phyloP scores from a whole-genome alignment of 139 green algal species.

The Haematococcus lacustris region DNA sequence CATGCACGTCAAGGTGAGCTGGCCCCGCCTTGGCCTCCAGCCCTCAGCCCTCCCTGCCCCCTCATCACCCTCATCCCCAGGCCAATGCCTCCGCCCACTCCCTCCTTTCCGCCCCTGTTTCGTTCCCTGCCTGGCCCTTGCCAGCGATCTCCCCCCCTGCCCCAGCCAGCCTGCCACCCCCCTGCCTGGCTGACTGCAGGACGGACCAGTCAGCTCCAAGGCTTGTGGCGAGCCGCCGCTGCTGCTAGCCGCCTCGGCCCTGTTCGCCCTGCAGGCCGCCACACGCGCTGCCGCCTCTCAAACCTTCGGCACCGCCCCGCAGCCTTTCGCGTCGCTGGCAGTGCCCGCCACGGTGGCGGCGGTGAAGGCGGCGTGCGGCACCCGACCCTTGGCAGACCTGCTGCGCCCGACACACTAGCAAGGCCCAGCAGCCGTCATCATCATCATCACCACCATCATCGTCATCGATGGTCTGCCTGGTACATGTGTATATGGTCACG shows the following conservation, averaged over 20 bases:
- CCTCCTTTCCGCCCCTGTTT: too few relatives aligned
- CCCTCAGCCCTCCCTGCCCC: neutral
- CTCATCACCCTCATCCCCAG: neutral
- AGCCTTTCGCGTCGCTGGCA: neutral
- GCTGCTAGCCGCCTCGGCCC: slow-evolving; percentile 17
- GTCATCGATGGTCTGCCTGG: too few relatives aligned
- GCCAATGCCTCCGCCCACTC: too few relatives aligned
- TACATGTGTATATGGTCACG: too few relatives aligned
- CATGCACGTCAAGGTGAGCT: slow-evolving; percentile 23
- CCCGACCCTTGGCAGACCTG: slow-evolving; percentile 1
- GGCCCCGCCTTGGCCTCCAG: neutral
- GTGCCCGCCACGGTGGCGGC: slow-evolving; percentile 15
- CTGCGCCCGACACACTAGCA: too few relatives aligned
- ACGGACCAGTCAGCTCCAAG: slow-evolving; percentile 40
- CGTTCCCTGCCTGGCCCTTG: too few relatives aligned
- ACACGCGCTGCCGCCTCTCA: slow-evolving; percentile 1
- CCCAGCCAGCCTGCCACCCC: neutral
- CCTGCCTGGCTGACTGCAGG: neutral
- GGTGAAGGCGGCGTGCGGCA: slow-evolving; percentile 18
- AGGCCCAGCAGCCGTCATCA: too few relatives aligned
- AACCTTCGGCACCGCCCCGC: neutral
- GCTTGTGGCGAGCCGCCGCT: slow-evolving; percentile 36
- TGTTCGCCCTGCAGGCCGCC: slow-evolving; percentile 22
- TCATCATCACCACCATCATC: too few relatives aligned
- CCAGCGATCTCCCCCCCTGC: too few relatives aligned